Conservation (phyloP, 441 rosid genomes). For the Bocquillonia castaneifolia region DNA sequence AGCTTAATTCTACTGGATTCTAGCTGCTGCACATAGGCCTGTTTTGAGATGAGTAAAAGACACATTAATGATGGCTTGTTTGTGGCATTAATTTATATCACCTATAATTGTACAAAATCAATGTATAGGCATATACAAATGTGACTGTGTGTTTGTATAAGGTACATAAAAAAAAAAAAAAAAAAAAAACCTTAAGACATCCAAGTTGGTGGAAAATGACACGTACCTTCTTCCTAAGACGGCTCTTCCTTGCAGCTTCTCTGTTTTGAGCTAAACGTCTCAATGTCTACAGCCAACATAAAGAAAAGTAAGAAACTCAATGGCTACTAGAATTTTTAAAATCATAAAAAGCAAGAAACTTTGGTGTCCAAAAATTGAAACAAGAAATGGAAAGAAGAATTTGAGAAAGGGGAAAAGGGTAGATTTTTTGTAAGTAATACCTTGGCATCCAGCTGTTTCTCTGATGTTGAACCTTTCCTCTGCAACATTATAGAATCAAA, state of each 20-base stretch:
- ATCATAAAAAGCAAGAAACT: neutral
- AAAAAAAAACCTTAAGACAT: neutral
- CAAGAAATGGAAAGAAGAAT: neutral
- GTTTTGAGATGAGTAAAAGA: constrained; percentile 11
- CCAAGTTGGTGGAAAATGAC: constrained; percentile 14
- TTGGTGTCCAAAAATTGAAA: constrained; percentile 13
- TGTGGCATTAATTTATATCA: neutral
- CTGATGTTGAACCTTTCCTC: constrained; percentile 85
- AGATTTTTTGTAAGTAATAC: constrained; percentile 28
- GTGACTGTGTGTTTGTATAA: neutral
- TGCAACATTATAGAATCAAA: constrained; percentile 41
- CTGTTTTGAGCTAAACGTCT: constrained; percentile 99
- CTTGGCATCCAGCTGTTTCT: constrained; percentile 89
- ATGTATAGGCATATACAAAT: neutral
- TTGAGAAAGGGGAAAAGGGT: neutral
- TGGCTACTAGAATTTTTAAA: neutral
- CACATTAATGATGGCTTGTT: neutral
- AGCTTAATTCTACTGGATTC: constrained; percentile 92
- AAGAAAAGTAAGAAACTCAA: neutral
- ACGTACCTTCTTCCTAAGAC: constrained; percentile 82
- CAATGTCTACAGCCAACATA: constrained; percentile 53
- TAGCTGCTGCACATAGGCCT: constrained; percentile 98
- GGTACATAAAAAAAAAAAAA: neutral
- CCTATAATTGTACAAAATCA: neutral
- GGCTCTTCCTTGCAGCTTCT: constrained; percentile 98